phyloP scores from a whole-genome alignment of 148 eudicot genomes.

The Nepenthes mirabilis region DNA sequence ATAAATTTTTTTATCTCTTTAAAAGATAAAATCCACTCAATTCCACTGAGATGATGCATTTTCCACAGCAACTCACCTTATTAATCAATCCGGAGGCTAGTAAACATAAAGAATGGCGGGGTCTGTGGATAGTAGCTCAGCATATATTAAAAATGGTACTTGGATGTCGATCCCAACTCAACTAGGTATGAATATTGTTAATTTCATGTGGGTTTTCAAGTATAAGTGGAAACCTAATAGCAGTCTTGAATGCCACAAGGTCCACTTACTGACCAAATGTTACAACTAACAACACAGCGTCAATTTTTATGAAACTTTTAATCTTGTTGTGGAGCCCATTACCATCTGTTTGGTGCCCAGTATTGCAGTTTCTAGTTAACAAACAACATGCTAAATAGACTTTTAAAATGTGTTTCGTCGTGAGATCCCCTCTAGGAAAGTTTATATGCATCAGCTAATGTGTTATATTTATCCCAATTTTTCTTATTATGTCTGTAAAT shows the following conservation, averaged over 20 bases:
- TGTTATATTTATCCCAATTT: neutral
- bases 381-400: neutral
- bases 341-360: neutral
- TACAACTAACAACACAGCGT: neutral
- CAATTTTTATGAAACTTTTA: neutral
- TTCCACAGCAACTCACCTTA: no score
- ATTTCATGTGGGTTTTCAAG: neutral
- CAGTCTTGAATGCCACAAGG: neutral
- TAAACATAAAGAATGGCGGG: no score
- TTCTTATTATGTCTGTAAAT: neutral
- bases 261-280: neutral
- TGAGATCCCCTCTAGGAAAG: neutral
- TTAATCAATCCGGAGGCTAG: no score
- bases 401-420: neutral
- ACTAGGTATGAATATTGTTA: no score
- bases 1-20: no score
- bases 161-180: no score
- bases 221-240: neutral
- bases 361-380: neutral
- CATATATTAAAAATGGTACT: no score
- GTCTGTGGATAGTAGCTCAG: no score
- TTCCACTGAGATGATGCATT: no score
- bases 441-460: neutral
- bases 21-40: no score
- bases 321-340: neutral